Evolutionary conservation across 2,329 filamentous ascomycete species (phyloP), one percentile per base, ranked within the genome.

Genomic region (Calonectria pauciramosa): DNA sequence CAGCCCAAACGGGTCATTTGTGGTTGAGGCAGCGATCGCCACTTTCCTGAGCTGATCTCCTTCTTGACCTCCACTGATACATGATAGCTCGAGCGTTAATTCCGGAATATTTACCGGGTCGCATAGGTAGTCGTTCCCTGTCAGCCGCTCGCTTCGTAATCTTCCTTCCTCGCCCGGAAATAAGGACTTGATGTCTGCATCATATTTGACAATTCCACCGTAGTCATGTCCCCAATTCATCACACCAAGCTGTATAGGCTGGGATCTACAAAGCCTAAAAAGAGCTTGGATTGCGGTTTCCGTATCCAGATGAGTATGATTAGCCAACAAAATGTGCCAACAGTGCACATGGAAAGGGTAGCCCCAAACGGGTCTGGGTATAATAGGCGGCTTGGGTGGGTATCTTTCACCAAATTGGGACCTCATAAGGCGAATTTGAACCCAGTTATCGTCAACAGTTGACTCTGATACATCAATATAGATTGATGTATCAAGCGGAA

Each of bases 261-360:
- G 73, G 34, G 73, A 75, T 63, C 68, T 68, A 38, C 73, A 75
- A 32, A 72, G 28, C 26, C 72, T 60, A 44, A 72, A 75, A n/a
- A 75, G 69, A 34, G 69, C 68, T 44, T 68, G 47, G 10, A 70
- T 7, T 60, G 28, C 38, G 4, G 28, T 36, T 56, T 28, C 30
- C 6, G 44, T 64, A 28, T 34, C 38, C 41, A 70, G 41, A 16
- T 51, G n/a, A 20, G 16, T 44, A 38, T 47, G 18, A 28, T 60
- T 49, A 38, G 41, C 47, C n/a, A 65, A 60, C 16, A 70, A 16
- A 20, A 75, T 38, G 10, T 60, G 28, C 73, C 73, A 75, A 34
- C 69, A 75, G 36, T 23, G 47, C 16, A 38, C 38, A 52, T 72
- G 73, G 16, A 75, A 47, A 30, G 73, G 18, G 41, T 66, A 75